Base-by-base conservation (phyloP, 78 protist genomes). In the Cavenderia fasciculata region DNA sequence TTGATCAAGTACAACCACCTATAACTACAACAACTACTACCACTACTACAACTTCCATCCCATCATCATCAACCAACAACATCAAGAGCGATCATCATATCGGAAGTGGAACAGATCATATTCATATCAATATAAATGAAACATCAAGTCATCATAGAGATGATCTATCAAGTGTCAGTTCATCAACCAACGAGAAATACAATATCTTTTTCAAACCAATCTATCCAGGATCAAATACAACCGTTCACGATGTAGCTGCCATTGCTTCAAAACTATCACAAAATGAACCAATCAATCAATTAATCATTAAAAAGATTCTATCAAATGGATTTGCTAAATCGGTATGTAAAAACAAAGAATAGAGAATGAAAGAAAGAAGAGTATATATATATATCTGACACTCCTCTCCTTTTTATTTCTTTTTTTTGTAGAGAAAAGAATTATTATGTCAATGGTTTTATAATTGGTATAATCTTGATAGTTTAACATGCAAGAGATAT, bases 401-500 rank as follows among this genome's bases (percentile, higher is more conserved):
- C n/a, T 27, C 18, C 4, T 57, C n/a, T 23, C 18, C 27, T 57
- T 12, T 10, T 52, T 52, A 52, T 21, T 21, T 52, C 59, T 21
- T 52, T 23, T 18, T 2, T 4, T 14, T n/a, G 41, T 40, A 79
- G 89, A 82, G 33, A 56, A 68, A 68, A 41, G 89, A 82, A 40
- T 38, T 51, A 36, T 18, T 68, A 12, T 82, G 78, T 54, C 71
- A 68, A 82, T 82, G 89, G 89, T 82, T 82, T 68, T 82, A 82
- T 54, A 46, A 29, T 16, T 82, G 89, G 89, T 82, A 68, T 56
- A 52, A 68, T 82, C 25, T 68, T 56, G 72, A 82, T 33, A 40
- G 54, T 27, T 8, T 25, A 8, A 10, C 25, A 27, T 31, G 69
- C 23, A 82, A 68, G 61, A 65, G 43, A 36, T 82, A 68, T 56